Base-by-base conservation (phyloP, 2,329 filamentous ascomycete genomes). In the Epichloe sp. region DNA sequence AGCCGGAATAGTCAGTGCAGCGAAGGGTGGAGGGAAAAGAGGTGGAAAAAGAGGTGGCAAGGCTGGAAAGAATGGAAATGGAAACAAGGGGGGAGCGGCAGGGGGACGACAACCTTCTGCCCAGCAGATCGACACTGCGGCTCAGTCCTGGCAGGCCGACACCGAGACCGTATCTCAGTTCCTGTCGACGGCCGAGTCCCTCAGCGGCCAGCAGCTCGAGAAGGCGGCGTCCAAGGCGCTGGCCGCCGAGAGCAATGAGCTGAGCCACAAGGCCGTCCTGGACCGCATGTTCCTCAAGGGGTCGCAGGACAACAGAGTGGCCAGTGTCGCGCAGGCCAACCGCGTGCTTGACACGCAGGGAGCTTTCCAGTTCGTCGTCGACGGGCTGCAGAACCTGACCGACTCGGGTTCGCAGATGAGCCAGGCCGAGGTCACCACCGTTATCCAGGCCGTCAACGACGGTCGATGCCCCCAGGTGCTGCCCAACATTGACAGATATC, bases 261-360 rank as follows among this genome's bases (percentile, higher is more conserved):
- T 56, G 11, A 47, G 10, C 6, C 54, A 57, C 15, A 57, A 57
- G 50, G 54, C 52, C 8, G 53, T 56, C 21, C 51, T 57, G 10
- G 55, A 57, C 15, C 36, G 40, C 11, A 17, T 48, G 21, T 54
- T 55, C 26, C 44, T 50, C 21, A 35, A 41, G 14, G 38, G 45
- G 15, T 15, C 34, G 12, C 23, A 15, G 11, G 12, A 38, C 34
- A 35, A 38, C 43, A 19, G 43, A 8, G 52, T 52, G 38, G 34
- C 43, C 15, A 12, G 21, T 10, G 51, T 57, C 26, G 43, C 35
- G 5, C 23, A 48, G 4, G 55, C 55, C 5, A 38, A 57, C 48
- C 26, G 50, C 12, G 47, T 50, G 19, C 49, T 57, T 21, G 51
- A 23, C 15, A 50, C 23, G 2, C 52, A 53, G 23, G 45, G 49